Evolutionary conservation across 2,329 filamentous ascomycete genomes (phyloP).

Genomic region (Rutstroemia sp.): DNA sequence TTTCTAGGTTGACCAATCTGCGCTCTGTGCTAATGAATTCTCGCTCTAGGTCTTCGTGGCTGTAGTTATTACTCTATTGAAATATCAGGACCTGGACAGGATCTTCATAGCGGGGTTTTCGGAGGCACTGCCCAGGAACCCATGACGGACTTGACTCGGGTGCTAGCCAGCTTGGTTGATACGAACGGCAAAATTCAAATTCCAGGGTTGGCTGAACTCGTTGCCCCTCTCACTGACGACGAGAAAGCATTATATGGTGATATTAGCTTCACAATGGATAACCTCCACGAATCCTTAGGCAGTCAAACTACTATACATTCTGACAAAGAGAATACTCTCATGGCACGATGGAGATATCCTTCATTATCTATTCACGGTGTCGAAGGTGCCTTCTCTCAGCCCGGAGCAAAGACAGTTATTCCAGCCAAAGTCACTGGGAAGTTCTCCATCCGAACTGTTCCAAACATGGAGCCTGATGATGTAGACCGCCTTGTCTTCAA

Average conservation of each 20-base stretch:
- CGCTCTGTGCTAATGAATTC: background rate
- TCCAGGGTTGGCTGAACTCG: slow-evolving; percentile 87
- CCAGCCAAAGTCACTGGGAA: slow-evolving; percentile 97
- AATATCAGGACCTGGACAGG: slow-evolving; percentile 82
- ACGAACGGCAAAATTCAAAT: slow-evolving; percentile 88
- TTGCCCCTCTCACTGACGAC: slow-evolving; percentile 78
- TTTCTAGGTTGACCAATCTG: background rate
- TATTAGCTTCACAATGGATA: slow-evolving; percentile 95
- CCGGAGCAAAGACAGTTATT: slow-evolving; percentile 96
- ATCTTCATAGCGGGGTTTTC: slow-evolving; percentile 95
- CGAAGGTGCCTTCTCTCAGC: slow-evolving; percentile 88
- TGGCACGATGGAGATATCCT: slow-evolving; percentile 93
- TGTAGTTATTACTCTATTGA: slow-evolving; percentile 97
- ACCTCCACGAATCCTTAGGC: slow-evolving; percentile 84
- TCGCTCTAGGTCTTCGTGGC: slow-evolving; percentile 60
- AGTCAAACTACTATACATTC: slow-evolving; percentile 80
- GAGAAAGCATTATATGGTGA: slow-evolving; percentile 81
- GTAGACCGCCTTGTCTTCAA: slow-evolving; percentile 82
- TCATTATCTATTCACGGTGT: slow-evolving; percentile 91
- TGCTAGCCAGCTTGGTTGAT: slow-evolving; percentile 81
- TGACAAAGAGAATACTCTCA: slow-evolving; percentile 86
- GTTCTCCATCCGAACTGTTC: slow-evolving; percentile 96
- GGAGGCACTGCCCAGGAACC: slow-evolving; percentile 95
- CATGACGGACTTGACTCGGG: slow-evolving; percentile 87
- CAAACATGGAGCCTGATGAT: slow-evolving; percentile 89